A percentile compares a stretch with the other conserved stretches of the same genome.
Evolutionary conservation across 306 rosid species (phyloP).

Genomic region (Castanospermum australe): DNA sequence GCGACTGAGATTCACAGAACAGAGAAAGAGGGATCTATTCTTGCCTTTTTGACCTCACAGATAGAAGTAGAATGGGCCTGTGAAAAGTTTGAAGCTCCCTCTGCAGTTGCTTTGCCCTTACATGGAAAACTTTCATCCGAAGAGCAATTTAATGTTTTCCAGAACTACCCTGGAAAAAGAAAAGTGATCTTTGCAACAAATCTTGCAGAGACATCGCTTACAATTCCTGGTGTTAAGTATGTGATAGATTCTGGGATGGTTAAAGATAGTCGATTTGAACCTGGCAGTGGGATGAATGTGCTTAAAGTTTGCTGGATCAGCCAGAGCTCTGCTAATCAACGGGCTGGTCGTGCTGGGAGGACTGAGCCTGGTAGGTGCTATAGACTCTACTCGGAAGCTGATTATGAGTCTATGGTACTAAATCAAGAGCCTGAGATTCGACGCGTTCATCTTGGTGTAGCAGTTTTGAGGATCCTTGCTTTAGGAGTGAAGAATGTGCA

Average conservation of each 20-base stretch:
- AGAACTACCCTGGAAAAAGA: constrained; percentile 63
- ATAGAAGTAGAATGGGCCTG: constrained; percentile 97
- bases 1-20: constrained; percentile 67
- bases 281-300: constrained; percentile 85
- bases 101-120: constrained; percentile 69
- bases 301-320: constrained; percentile 87
- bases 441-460: constrained; percentile 96
- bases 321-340: constrained; percentile 89
- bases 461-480: constrained; percentile 87
- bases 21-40: constrained; percentile 80
- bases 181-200: constrained; percentile 92
- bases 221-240: constrained; percentile 95
- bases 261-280: constrained; percentile 85
- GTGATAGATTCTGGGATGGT: constrained; percentile 85
- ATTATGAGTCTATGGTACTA: constrained; percentile 62
- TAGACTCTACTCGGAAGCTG: constrained; percentile 79
- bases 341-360: constrained; percentile 99
- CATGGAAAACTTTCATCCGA: constrained; percentile 87
- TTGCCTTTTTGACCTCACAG: constrained; percentile 94
- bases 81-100: constrained; percentile 60
- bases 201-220: constrained; percentile 93
- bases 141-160: constrained; percentile 76
- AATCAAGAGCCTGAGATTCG: constrained; percentile 96
- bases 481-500: constrained; percentile 69
- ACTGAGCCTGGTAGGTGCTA: constrained; percentile 91